Evolutionary conservation across 352 stramenopile genomes (phyloP), one percentile per base, ranked within the genome.

Genomic region (Paralagenidium karlingii): DNA sequence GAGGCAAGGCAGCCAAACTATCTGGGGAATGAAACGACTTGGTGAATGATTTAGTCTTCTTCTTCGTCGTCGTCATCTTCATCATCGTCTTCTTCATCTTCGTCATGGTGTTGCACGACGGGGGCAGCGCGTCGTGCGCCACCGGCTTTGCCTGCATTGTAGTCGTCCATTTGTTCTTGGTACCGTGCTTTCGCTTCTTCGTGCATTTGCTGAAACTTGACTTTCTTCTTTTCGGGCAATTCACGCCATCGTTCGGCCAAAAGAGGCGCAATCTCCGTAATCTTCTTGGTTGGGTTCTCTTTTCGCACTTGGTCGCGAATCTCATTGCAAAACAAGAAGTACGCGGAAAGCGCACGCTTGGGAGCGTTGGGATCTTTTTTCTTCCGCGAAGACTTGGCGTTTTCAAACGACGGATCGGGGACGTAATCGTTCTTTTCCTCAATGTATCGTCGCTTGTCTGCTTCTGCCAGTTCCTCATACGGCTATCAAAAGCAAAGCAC

Each of bases 261-360:
- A 33, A 89, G 54, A 43, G 63, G 73, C 4, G 75, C 82, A 50
- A 97, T 82, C 53, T 96, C 90, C 47, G 82, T 94, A 51, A 97
- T 95, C 42, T 86, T 94, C 68, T 95, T 95, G 63, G 79, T 82
- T 22, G 90, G 90, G 68, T 97, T 96, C 53, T 95, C 83, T 10
- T 84, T 63, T 32, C 89, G 87, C 52, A 95, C 89, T 24, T 71
- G 53, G 33, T 84, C 67, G 48, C 87, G 77, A 53, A 95, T 94
- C 32, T 93, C 85, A 51, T 96, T 96, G 50, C 88, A 94, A 55
- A 96, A 98, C 51, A 97, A 88, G 26, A 98, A 84, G 60, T 97
- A 97, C 1, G 92, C 82, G 16, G 82, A 96, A 53, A 95, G 76
- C 53, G 90, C 83, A 42, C 86, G 79, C 78, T 98, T 98, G 20